Conservation (phyloP, 2,329 filamentous ascomycete genomes). For the Clonostachys solani region DNA sequence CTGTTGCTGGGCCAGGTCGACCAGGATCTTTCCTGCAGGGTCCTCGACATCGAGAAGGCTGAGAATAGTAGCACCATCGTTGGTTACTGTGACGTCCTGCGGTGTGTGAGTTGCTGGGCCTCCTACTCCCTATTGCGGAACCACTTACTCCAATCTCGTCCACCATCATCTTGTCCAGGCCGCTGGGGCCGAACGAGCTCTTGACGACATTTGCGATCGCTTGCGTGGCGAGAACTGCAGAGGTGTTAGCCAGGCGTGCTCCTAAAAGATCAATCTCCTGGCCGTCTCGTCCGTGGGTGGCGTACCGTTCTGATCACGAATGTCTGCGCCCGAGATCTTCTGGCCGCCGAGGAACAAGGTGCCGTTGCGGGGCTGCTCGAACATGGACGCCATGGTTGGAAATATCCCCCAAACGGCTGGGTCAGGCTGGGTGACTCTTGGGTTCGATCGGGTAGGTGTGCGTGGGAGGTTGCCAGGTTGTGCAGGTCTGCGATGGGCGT, state of each 20-base stretch:
- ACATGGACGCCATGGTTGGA: constrained; percentile 80
- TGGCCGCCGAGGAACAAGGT: constrained; percentile 94
- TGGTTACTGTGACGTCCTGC: constrained; percentile 95
- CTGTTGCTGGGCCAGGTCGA: constrained; percentile 96
- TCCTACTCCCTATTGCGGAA: background rate
- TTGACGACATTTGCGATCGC: constrained; percentile 99
- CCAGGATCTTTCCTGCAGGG: constrained; percentile 95
- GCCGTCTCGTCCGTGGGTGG: constrained; percentile 4
- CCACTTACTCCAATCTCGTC: constrained; percentile 88
- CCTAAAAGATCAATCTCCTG: background rate
- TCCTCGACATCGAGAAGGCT: constrained; percentile 95
- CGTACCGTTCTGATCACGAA: constrained; percentile 91
- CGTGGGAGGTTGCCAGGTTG: background rate
- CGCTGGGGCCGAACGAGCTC: constrained; percentile 95
- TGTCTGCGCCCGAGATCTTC: constrained; percentile 96
- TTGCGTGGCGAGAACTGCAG: constrained; percentile 78
- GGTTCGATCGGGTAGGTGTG: too few species aligned
- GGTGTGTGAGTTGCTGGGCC: constrained; percentile 1
- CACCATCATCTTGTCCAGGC: constrained; percentile 99
- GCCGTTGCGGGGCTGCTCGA: constrained; percentile 91
- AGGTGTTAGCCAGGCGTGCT: too few species aligned
- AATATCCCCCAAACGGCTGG: constrained; percentile 2
- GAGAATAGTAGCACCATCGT: constrained; percentile 96
- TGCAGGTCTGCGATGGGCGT: background rate
- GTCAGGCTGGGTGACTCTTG: too few species aligned